Percentiles rank a stretch among this genome's conserved stretches.
These are phyloP conservation scores for Barnettozyma californica DNA, from an alignment of 805 yeast species.

Conservation along the genomic window DNA sequence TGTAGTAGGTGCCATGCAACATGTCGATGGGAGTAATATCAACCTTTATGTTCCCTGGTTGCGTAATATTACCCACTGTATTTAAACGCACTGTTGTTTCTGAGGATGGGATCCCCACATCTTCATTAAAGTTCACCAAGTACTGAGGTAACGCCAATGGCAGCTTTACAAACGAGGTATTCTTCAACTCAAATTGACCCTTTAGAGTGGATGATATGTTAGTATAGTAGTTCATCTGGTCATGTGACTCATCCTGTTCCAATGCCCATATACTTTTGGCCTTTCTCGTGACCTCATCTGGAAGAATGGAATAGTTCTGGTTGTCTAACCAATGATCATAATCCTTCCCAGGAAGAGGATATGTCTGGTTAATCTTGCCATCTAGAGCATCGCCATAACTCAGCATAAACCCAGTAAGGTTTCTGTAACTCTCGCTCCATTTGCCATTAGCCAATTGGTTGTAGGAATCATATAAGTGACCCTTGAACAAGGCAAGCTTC, in stretches of 20 bases:
- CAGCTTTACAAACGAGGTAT: constrained; percentile 13
- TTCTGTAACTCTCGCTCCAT: constrained; percentile 54
- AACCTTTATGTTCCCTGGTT: constrained; percentile 26
- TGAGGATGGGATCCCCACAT: constrained; percentile 10
- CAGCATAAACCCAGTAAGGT: constrained; percentile 65
- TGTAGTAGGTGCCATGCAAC: constrained; percentile 22
- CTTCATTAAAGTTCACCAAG: constrained; percentile 14
- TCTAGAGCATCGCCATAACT: constrained; percentile 55
- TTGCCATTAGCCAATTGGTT: constrained; percentile 35
- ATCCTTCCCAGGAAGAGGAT: constrained; percentile 49
- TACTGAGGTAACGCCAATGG: constrained; percentile 22
- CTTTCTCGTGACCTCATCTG: constrained; percentile 44
- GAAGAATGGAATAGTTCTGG: constrained; percentile 53
- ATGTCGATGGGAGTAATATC: constrained; percentile 18
- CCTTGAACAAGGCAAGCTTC: constrained; percentile 34
- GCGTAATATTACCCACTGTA: constrained; percentile 29
- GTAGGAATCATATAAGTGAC: constrained; percentile 30
- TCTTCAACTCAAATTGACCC: constrained; percentile 34
- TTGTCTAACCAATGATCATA: constrained; percentile 42
- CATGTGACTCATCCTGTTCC: constrained; percentile 19
- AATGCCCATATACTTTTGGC: constrained; percentile 52
- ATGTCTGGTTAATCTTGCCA: constrained; percentile 42
- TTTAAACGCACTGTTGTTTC: neutral
- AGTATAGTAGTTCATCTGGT: constrained; percentile 26
- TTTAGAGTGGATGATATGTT: constrained; percentile 45